phyloP scores from a whole-genome alignment of 148 eudicot genomes.

The Vaccinium myrtillus region DNA sequence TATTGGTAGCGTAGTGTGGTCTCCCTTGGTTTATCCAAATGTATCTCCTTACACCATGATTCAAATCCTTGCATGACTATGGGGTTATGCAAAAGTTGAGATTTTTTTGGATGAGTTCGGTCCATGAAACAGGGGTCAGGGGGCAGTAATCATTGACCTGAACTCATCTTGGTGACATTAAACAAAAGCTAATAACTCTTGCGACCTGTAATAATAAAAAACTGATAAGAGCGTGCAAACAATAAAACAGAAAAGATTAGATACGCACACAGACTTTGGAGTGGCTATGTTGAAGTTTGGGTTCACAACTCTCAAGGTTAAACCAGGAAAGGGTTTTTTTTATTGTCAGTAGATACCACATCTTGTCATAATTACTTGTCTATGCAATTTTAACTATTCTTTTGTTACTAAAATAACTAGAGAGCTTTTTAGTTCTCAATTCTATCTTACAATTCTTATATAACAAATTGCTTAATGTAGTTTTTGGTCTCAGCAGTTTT shows the following conservation, averaged over 20 bases:
- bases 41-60: background rate
- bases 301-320: background rate
- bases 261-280: background rate
- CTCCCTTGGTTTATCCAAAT: background rate
- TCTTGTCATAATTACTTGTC: background rate
- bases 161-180: background rate
- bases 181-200: background rate
- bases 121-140: background rate
- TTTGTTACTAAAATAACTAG: background rate
- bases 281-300: conserved; percentile 5
- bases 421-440: conserved; percentile 4
- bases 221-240: background rate
- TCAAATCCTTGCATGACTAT: background rate
- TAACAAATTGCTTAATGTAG: background rate
- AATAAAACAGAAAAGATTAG: background rate
- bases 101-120: background rate
- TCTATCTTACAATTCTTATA: background rate
- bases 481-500: conserved; percentile 16
- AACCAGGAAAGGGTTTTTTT: background rate
- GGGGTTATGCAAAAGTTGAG: background rate
- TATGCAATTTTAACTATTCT: background rate
- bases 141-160: background rate
- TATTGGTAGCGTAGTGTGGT: background rate
- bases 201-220: background rate
- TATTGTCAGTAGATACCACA: background rate